Conservation (phyloP, 257 asterid species). For the Primulina huaijiensis region DNA sequence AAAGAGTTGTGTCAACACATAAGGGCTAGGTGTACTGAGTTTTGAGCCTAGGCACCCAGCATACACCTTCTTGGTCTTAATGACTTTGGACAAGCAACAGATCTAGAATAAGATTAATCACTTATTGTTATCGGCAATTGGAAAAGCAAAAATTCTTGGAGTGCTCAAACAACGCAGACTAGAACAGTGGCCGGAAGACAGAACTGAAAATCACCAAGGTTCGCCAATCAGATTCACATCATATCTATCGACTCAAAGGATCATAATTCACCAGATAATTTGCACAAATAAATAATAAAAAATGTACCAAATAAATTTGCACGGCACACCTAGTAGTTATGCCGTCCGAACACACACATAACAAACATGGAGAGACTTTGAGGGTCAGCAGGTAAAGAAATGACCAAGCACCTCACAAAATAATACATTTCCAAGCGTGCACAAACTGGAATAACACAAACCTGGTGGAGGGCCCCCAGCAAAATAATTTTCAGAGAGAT, state of each 20-base stretch:
- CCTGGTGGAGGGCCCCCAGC: constrained; percentile 63
- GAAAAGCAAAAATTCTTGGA: not conserved
- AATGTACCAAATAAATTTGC: not conserved
- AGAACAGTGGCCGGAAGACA: not conserved
- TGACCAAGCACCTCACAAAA: constrained; percentile 3
- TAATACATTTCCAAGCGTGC: constrained; percentile 13
- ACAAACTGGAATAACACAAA: constrained; percentile 28
- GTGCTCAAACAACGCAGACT: not conserved
- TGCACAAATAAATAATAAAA: not conserved
- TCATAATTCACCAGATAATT: not conserved
- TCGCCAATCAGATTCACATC: not conserved
- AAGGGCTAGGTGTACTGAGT: not conserved
- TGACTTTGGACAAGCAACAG: not conserved
- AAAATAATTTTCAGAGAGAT: constrained; percentile 47
- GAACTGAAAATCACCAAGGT: not conserved
- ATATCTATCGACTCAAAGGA: not conserved
- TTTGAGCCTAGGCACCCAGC: not conserved
- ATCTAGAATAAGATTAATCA: constrained; percentile 10
- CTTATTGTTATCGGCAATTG: constrained; percentile 9
- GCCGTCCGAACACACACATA: not conserved
- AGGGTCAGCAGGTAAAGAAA: constrained; percentile 13
- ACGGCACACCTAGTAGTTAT: not conserved
- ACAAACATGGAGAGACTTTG: not conserved
- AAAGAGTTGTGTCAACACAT: not conserved
- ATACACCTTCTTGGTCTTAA: not conserved